phyloP scores from a whole-genome alignment of 1,284 basidiomycete species.

The Ceratobasidium sp. region DNA sequence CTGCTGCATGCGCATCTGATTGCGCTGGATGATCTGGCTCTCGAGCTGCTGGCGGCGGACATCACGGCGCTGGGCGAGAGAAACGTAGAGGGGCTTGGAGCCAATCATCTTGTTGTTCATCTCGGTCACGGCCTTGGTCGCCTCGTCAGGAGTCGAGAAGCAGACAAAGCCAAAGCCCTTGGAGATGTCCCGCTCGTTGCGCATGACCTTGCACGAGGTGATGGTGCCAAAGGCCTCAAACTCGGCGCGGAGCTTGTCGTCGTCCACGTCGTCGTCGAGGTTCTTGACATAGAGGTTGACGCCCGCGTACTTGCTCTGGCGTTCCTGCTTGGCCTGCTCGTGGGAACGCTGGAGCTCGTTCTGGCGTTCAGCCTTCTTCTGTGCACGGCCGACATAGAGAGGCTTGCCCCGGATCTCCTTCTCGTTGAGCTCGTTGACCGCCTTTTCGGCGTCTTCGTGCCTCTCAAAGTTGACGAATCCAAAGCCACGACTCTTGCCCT shows the following conservation, averaged over 20 bases:
- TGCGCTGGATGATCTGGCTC: slow-evolving; percentile 96
- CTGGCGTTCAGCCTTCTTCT: slow-evolving; percentile 99
- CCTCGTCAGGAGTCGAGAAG: slow-evolving; percentile 98
- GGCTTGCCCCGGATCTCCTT: slow-evolving; percentile 87
- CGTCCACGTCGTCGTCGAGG: slow-evolving; percentile 90
- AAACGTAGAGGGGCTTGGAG: slow-evolving; percentile 98
- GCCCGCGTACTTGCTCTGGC: slow-evolving; percentile 96
- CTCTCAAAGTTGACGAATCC: slow-evolving; percentile 97
- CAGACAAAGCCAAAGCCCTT: slow-evolving; percentile 99
- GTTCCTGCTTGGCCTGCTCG: slow-evolving; percentile 97
- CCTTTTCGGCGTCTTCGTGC: slow-evolving; percentile 91
- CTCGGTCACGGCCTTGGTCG: slow-evolving; percentile 99
- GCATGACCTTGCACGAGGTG: slow-evolving; percentile 99
- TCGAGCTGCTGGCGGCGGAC: slow-evolving; percentile 98
- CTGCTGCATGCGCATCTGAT: slow-evolving; percentile 95
- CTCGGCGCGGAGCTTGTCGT: slow-evolving; percentile 92
- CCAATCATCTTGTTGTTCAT: slow-evolving; percentile 99
- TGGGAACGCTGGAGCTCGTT: slow-evolving; percentile 94
- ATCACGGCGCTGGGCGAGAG: slow-evolving; percentile 97
- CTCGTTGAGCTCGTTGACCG: slow-evolving; percentile 92
- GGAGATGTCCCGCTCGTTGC: slow-evolving; percentile 88
- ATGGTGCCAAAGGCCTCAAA: slow-evolving; percentile 98
- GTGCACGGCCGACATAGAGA: slow-evolving; percentile 95
- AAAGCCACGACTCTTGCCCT: slow-evolving; percentile 94
- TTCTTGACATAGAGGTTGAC: slow-evolving; percentile 99